A percentile compares a stretch with the other conserved stretches of the same genome.
Conservation (phyloP, 495 filamentous ascomycete species). For the Hyaloscypha variabilis region DNA sequence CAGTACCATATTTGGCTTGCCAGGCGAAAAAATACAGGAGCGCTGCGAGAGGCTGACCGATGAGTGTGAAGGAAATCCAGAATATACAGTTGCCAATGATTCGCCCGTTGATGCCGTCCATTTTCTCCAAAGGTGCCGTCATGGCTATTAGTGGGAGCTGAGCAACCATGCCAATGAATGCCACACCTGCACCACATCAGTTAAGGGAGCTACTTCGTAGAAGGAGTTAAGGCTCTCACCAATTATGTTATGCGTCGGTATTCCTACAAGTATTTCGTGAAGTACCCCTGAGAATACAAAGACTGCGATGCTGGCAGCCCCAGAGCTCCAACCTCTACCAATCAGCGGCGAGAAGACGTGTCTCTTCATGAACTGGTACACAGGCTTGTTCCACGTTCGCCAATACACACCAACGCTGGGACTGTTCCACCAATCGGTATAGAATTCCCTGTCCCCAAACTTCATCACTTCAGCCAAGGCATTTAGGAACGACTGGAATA, state of each 20-base stretch:
- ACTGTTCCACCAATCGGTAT: slow-evolving; percentile 97
- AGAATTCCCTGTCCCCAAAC: slow-evolving; percentile 94
- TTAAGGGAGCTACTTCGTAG: neutral
- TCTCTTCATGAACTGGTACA: slow-evolving; percentile 92
- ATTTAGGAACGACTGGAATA: slow-evolving; percentile 90
- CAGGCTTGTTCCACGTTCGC: slow-evolving; percentile 96
- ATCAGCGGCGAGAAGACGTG: slow-evolving; percentile 89
- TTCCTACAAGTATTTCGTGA: slow-evolving; percentile 90
- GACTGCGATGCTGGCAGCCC: slow-evolving; percentile 70
- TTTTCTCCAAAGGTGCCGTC: slow-evolving; percentile 77
- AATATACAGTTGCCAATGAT: slow-evolving; percentile 90
- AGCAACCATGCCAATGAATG: slow-evolving; percentile 90
- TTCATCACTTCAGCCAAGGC: slow-evolving; percentile 86
- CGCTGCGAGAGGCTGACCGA: slow-evolving; percentile 90
- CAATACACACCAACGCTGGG: slow-evolving; percentile 85
- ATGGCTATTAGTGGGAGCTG: slow-evolving; percentile 87
- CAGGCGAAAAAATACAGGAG: slow-evolving; percentile 96
- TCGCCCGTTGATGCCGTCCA: slow-evolving; percentile 70
- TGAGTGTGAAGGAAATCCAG: slow-evolving; percentile 91
- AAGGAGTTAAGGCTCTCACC: slow-evolving; percentile 45
- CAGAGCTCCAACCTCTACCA: slow-evolving; percentile 73
- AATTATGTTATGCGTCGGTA: slow-evolving; percentile 94
- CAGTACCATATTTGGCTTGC: slow-evolving; percentile 95
- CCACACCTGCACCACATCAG: slow-evolving; percentile 52
- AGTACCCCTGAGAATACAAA: slow-evolving; percentile 86